A percentile compares a stretch with the other conserved stretches of the same genome.
Evolutionary conservation across 805 yeast genomes (phyloP).

Genomic region (Yamadazyma paraphyllophila): DNA sequence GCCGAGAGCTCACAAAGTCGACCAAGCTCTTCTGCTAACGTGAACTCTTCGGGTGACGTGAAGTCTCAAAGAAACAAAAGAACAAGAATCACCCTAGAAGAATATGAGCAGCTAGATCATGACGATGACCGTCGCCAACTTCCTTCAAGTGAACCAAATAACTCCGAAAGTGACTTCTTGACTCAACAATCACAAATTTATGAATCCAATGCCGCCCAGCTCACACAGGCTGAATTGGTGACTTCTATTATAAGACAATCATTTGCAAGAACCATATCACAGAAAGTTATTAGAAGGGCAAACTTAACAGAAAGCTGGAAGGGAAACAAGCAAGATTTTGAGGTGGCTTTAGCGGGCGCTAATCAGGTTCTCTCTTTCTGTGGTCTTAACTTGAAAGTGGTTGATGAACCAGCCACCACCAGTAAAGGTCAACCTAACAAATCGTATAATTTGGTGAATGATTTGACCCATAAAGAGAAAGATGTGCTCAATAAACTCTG

Average conservation of each 20-base stretch:
- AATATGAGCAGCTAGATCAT: slow-evolving; percentile 1
- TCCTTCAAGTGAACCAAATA: slow-evolving; percentile 13
- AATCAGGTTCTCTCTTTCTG: slow-evolving; percentile 1
- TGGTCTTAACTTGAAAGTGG: slow-evolving; percentile 3
- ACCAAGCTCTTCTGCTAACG: no score
- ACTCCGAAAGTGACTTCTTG: not conserved
- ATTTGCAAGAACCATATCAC: slow-evolving; percentile 1
- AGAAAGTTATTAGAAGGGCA: slow-evolving; percentile 18
- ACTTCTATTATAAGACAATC: slow-evolving; percentile 1
- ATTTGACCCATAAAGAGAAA: slow-evolving; percentile 20
- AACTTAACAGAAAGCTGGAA: slow-evolving; percentile 11
- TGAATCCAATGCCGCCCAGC: not conserved
- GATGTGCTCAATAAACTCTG: slow-evolving; percentile 26
- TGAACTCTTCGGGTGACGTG: not conserved
- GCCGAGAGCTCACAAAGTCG: no score
- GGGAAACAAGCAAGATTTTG: slow-evolving; percentile 14
- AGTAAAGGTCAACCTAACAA: not conserved
- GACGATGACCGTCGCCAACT: slow-evolving; percentile 17
- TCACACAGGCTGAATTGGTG: slow-evolving; percentile 15
- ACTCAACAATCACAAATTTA: not conserved
- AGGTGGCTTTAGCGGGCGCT: slow-evolving; percentile 7
- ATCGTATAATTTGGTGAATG: slow-evolving; percentile 17
- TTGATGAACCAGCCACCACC: slow-evolving; percentile 12
- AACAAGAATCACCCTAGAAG: slow-evolving; percentile 2
- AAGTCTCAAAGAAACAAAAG: not conserved